phyloP scores from a whole-genome alignment of 352 stramenopile genomes.

The Pythium dissimile region DNA sequence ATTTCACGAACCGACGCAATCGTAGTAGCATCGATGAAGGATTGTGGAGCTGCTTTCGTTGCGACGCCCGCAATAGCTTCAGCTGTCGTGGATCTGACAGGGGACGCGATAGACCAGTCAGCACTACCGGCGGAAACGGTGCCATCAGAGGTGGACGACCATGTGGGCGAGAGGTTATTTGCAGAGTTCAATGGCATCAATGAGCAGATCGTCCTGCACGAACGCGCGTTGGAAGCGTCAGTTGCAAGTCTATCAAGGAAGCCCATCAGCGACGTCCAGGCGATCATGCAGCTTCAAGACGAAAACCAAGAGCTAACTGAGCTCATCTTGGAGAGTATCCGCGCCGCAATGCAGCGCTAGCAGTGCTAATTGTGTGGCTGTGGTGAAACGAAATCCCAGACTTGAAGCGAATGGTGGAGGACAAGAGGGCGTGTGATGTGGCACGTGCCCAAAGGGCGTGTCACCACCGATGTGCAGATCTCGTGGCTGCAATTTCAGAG shows the following conservation, averaged over 20 bases:
- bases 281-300: not conserved
- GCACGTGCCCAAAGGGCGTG: not conserved
- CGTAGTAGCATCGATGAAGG: not conserved
- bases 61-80: too few species aligned
- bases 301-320: not conserved
- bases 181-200: not conserved
- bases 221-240: not conserved
- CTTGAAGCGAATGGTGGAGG: not conserved
- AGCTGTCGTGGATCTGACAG: not conserved
- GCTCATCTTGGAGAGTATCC: not conserved
- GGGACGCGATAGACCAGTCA: not conserved
- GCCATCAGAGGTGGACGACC: too few species aligned
- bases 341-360: not conserved
- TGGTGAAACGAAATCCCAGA: not conserved
- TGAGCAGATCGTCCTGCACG: not conserved
- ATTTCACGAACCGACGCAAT: not conserved
- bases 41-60: not conserved
- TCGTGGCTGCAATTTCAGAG: not conserved
- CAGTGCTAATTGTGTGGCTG: not conserved
- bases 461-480: not conserved
- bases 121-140: not conserved
- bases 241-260: not conserved
- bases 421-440: not conserved
- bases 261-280: not conserved
- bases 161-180: not conserved